phyloP scores from a whole-genome alignment of 768 basidiomycete species.

The Mycena epipterygia region DNA sequence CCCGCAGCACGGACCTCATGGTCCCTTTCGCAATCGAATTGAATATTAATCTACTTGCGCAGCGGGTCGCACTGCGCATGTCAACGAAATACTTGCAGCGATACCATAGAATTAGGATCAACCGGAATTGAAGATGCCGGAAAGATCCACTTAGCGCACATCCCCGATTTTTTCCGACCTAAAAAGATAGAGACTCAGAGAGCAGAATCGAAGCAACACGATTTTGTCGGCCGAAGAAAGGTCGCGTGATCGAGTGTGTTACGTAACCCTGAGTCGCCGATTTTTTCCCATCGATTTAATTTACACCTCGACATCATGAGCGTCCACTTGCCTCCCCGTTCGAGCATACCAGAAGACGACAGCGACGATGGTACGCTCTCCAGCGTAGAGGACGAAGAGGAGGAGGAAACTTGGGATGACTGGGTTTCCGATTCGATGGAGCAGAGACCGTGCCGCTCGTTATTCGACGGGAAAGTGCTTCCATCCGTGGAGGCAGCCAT shows the following conservation, averaged over 20 bases:
- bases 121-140: too few relatives aligned
- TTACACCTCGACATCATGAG: constrained; percentile 49
- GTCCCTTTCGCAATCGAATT: too few relatives aligned
- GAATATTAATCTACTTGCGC: too few relatives aligned
- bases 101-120: too few relatives aligned
- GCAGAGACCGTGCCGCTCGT: constrained; percentile 71
- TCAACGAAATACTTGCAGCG: too few relatives aligned
- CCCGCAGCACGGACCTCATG: too few relatives aligned
- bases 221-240: too few relatives aligned
- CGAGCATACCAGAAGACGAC: constrained; percentile 43
- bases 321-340: constrained; percentile 51
- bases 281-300: background rate
- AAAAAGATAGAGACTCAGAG: too few relatives aligned
- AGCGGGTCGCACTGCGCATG: too few relatives aligned
- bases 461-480: constrained; percentile 80
- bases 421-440: constrained; percentile 80
- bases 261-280: background rate
- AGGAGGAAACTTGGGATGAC: constrained; percentile 82
- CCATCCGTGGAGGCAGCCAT: constrained; percentile 71
- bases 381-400: constrained; percentile 49
- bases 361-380: constrained; percentile 43
- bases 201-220: too few relatives aligned
- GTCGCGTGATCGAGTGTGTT: background rate
- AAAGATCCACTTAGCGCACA: too few relatives aligned
- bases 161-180: too few relatives aligned